Base-by-base conservation (phyloP, 2,329 filamentous ascomycete genomes). In the Aspergillus hortae region DNA sequence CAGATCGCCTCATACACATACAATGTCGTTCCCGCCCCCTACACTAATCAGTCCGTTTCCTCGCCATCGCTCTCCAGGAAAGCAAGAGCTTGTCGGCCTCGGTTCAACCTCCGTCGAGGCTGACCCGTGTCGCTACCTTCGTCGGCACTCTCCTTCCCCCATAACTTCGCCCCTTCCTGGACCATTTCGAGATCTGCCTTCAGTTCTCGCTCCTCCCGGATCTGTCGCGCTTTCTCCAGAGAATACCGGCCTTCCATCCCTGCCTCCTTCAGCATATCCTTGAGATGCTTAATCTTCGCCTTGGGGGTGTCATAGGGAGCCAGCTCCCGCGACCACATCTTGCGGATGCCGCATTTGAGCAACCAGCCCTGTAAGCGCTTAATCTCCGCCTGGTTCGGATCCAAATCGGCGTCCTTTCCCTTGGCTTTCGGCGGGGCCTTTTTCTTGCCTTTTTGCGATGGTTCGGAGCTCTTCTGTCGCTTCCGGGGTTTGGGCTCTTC, bases 231-330 rank as follows among this genome's bases (percentile, higher is more conserved):
- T 64, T 88, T 92, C 40, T 90, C 86, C 62, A 88, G 82, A 1
- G 90, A 95, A 71, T 90, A 96, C 14, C 92, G 84, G 0, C 92
- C 92, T 1, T 85, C 85, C 89, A 97, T 96, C 32, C 92, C 94
- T 4, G 85, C 78, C 27, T 95, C 90, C 32, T 80, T 79, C 23
- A 99, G 80, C 86, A 95, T 87, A 10, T 75, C 75, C 66, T 84
- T 89, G 6, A 99, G 78, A 67, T 96, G 90, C 48, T 79, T 80
- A 56, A 96, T 89, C 77, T 96, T 96, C 46, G 84, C 89, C 55
- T 85, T 87, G 4, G 80, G 67, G 21, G 92, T 88, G 50, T 86
- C 82, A 62, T 83, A 91, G 49, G 84, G 77, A 68, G 89, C 89
- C 25, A 99, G 80, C 71, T 96, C 90, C 57, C 87, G 85, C 46